phyloP scores from a whole-genome alignment of 306 rosid species.

The Albizia julibrissin region DNA sequence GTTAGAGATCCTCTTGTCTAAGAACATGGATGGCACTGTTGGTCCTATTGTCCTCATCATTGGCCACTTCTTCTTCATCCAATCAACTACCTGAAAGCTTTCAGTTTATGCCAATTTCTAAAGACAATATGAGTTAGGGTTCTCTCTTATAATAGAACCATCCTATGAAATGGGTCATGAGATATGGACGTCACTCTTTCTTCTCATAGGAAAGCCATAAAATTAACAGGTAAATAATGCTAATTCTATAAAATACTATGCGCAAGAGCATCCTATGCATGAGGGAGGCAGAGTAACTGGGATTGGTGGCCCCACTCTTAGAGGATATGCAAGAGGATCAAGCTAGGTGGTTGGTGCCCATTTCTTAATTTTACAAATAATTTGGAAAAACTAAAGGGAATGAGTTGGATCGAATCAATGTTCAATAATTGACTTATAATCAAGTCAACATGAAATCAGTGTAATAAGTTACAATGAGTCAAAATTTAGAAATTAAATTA shows the following conservation, averaged over 20 bases:
- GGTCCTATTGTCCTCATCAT: conserved; percentile 1
- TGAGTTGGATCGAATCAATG: too few species aligned
- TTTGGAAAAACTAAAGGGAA: not conserved
- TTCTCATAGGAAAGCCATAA: too few species aligned
- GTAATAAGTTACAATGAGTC: too few species aligned
- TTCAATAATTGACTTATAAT: too few species aligned
- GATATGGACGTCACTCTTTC: too few species aligned
- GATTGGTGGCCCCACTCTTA: not conserved
- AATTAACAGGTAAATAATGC: not conserved
- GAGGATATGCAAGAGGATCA: not conserved
- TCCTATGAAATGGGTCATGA: too few species aligned
- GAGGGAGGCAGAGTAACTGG: not conserved
- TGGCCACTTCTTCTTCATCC: conserved; percentile 8
- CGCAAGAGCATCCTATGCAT: not conserved
- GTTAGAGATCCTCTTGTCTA: not conserved
- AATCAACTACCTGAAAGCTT: not conserved
- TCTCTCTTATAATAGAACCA: not conserved
- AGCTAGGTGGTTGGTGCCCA: not conserved
- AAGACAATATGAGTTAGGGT: not conserved
- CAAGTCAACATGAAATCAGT: too few species aligned
- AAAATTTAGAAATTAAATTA: too few species aligned
- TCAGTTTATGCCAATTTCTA: not conserved
- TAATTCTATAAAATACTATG: not conserved
- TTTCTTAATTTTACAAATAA: too few species aligned
- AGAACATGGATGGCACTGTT: not conserved